Evolutionary conservation across 306 rosid genomes (phyloP).

Genomic region (Dalbergia oliveri): DNA sequence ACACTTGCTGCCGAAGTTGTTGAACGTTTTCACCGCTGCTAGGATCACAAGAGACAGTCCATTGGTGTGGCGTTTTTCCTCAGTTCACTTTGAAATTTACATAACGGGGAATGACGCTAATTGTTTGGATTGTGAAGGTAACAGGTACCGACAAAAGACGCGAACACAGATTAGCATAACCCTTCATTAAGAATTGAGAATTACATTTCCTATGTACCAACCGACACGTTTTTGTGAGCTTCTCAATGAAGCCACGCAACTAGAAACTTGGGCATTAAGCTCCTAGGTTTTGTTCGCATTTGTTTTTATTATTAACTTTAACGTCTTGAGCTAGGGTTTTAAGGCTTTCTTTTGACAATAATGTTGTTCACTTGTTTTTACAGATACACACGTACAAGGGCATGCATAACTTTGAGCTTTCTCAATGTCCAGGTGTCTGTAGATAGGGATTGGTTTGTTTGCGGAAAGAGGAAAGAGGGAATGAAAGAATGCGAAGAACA

Average conservation of each 20-base stretch:
- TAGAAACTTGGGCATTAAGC: constrained; percentile 63
- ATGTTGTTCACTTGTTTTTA: constrained; percentile 3
- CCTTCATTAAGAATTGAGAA: constrained; percentile 13
- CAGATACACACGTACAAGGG: constrained; percentile 22
- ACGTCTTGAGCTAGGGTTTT: constrained; percentile 50
- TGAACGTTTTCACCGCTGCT: constrained; percentile 10
- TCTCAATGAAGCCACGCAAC: constrained; percentile 71
- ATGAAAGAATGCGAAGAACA: constrained; percentile 39
- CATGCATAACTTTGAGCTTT: constrained; percentile 2
- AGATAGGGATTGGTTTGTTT: constrained; percentile 31
- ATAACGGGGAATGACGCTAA: constrained; percentile 17
- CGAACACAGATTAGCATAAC: constrained; percentile 24
- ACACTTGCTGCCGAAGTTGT: constrained; percentile 25
- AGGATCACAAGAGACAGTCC: neutral
- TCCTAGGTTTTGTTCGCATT: constrained; percentile 10
- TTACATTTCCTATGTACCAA: constrained; percentile 35
- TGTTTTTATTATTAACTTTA: constrained; percentile 45
- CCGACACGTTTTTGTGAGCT: constrained; percentile 60
- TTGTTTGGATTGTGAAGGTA: constrained; percentile 28
- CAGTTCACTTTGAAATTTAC: constrained; percentile 20
- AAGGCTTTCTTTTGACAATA: constrained; percentile 40
- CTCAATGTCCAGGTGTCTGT: constrained; percentile 4
- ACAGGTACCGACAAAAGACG: neutral
- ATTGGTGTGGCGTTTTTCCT: constrained; percentile 23
- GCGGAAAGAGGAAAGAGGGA: constrained; percentile 27